Percentiles rank a stretch among this genome's conserved stretches.
Conservation (phyloP, 345 rosid species). For the Camelina sativa region DNA sequence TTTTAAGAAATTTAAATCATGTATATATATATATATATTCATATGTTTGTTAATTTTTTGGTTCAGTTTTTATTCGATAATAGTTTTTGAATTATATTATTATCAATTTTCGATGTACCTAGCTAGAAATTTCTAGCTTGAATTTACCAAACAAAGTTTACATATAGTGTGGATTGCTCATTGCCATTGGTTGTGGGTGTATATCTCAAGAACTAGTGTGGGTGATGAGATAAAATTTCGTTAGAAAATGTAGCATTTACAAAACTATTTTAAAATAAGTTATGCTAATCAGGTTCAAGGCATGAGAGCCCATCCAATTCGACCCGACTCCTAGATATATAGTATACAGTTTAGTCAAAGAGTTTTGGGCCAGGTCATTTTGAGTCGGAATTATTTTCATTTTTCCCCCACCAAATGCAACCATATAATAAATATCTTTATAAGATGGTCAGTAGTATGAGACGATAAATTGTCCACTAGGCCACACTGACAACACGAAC, state of each 20-base stretch:
- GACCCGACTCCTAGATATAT: neutral
- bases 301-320: neutral
- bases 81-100: neutral
- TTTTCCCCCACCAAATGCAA: neutral
- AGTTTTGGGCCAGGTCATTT: neutral
- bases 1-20: neutral
- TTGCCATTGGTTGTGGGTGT: neutral
- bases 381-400: neutral
- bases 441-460: neutral
- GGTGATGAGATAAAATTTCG: neutral
- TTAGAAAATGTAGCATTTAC: too few species aligned
- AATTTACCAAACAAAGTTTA: neutral
- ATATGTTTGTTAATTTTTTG: neutral
- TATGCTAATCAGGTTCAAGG: neutral
- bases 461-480: neutral
- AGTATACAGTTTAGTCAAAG: neutral
- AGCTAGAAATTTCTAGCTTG: neutral
- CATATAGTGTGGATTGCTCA: neutral
- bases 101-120: neutral
- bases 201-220: neutral
- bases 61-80: neutral
- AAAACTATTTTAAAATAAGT: too few species aligned
- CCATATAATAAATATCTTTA: neutral
- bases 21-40: too few species aligned
- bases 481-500: neutral